Base-by-base conservation (phyloP, 345 rosid genomes). In the Anacardium occidentale region DNA sequence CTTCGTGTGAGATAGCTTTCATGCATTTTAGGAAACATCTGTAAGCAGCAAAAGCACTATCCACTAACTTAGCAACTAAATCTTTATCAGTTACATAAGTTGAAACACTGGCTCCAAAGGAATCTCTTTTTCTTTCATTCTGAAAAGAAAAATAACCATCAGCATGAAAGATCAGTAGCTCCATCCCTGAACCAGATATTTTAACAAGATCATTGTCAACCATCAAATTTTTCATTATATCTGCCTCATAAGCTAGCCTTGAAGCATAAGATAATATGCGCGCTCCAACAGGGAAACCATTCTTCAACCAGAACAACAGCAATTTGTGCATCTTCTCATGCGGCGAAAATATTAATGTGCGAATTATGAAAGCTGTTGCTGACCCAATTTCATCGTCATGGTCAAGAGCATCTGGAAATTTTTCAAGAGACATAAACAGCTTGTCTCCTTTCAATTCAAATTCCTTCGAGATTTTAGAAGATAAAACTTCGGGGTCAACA, bases 191-290 rank as follows among this genome's bases (percentile, higher is more conserved):
- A 54, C 59, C 72, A 55, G 64, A 61, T 61, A 50, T 37, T 20
- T 80, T 67, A 14, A 62, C 54, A 52, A 32, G 65, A 51, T 15
- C 44, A 18, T 25, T 44, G 48, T 57, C 75, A 63, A 20, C 71
- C 60, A 74, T 59, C n/a, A 60, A 65, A 72, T 76, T 78, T 66
- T 25, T 77, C 62, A 67, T 56, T 58, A 40, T 18, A 70, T 58
- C 13, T 34, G 84, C 87, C 77, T 87, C 91, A 68, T 70, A 69
- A 66, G 83, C 85, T 74, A 87, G 74, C 79, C 81, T 72, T 20
- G 82, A 73, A 61, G 76, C 83, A 57, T 83, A 83, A 45, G 73
- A 80, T 29, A 87, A 40, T 72, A 87, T 26, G 50, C 78, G 76
- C 20, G 85, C 86, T 62, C 89, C 86, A 48, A 85, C 84, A 0